Evolutionary conservation across 257 asterid genomes (phyloP), one percentile per base, ranked within the genome.

Genomic region (Petunia secreta): DNA sequence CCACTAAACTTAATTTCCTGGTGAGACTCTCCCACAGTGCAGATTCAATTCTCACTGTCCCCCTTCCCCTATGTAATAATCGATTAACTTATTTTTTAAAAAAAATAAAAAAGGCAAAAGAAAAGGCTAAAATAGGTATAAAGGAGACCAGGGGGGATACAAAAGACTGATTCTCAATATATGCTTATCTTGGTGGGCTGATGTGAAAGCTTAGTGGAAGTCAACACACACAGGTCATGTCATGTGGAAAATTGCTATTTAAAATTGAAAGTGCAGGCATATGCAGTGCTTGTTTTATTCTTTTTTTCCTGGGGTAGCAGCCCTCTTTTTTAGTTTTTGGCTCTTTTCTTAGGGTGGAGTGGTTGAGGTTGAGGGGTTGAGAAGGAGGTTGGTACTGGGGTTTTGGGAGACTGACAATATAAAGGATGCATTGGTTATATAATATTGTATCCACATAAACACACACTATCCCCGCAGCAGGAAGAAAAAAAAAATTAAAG

Each of bases 121-220:
- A 25, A 48, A 48, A 40, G 11, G 77, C 43, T 71, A 34, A 40
- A 60, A 34, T 50, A 34, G 77, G 62, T 71, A 34, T 50, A 16
- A 44, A 68, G 44, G 44, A 46, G 77, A 48, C 60, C 25, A 25
- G 25, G 0, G 15, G 5, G 25, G 13, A 71, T 71, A 48, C 60
- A 48, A 38, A 48, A 50, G 13, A 25, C 77, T 71, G 8, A 50
- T n/a, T 34, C 25, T 10, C 44, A 11, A 1, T 11, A 71, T 48
- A 71, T 71, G 60, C 34, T 3, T 71, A 34, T 50, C 77, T 25
- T 71, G 77, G 77, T 71, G 62, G 62, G 77, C 16, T 71, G 77
- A 71, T 71, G 77, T 71, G 77, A 71, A 34, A 71, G 77, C 25
- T 71, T 48, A 5, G 50, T 48, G 62, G 44, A 50, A 71, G 77